These are phyloP conservation scores for Hemisphaericaspora nanyangensis DNA, from an alignment of 805 yeast species.

Conservation along the genomic window DNA sequence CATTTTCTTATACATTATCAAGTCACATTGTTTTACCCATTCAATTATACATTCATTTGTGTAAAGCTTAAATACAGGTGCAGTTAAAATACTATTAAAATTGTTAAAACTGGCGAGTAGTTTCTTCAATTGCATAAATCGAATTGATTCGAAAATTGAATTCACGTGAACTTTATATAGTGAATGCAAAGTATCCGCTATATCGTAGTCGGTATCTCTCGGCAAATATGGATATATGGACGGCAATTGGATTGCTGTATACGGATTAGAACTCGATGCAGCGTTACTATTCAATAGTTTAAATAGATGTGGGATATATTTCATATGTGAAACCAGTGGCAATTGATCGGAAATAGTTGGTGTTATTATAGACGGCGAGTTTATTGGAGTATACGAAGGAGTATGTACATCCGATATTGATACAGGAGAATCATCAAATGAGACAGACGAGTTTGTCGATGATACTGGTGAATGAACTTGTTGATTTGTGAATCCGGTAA, in stretches of 20 bases:
- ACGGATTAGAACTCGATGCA: conserved; percentile 7
- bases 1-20: conserved; percentile 51
- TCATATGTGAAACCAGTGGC: conserved; percentile 16
- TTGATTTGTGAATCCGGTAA: conserved; percentile 4
- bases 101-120: conserved; percentile 50
- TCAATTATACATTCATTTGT: conserved; percentile 43
- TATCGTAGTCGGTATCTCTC: conserved; percentile 47
- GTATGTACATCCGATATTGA: conserved; percentile 8
- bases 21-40: conserved; percentile 72
- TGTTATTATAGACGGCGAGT: conserved; percentile 9
- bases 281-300: conserved; percentile 12
- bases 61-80: conserved; percentile 59
- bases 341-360: conserved; percentile 8
- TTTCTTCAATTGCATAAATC: conserved; percentile 64
- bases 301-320: conserved; percentile 30
- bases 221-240: conserved; percentile 43
- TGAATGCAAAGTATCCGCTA: conserved; percentile 58
- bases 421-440: conserved; percentile 11
- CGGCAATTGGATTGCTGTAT: conserved; percentile 26
- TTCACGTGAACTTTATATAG: conserved; percentile 64
- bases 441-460: conserved; percentile 11
- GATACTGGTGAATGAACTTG: conserved; percentile 9
- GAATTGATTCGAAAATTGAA: conserved; percentile 57
- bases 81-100: conserved; percentile 54
- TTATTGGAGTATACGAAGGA: conserved; percentile 12